A percentile compares a stretch with the other conserved stretches of the same genome.
These are phyloP conservation scores for Brassica cretica DNA, from an alignment of 345 rosid species.

Conservation along the genomic window DNA sequence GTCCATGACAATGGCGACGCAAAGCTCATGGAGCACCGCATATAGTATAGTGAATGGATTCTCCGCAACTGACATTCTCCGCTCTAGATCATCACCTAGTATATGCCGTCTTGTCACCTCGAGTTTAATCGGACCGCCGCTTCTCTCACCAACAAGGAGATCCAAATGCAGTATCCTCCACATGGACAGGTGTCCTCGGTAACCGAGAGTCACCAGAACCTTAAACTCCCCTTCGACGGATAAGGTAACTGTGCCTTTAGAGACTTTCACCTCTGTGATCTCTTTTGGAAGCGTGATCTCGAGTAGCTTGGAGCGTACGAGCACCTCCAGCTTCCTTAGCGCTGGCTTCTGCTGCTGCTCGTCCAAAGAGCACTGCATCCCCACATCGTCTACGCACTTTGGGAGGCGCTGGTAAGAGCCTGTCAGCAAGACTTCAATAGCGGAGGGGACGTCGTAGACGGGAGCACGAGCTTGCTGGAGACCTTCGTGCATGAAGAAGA, in stretches of 20 bases:
- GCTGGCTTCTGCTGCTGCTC: constrained; percentile 83
- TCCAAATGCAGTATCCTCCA: constrained; percentile 99
- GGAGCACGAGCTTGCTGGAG: constrained; percentile 98
- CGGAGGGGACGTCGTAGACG: constrained; percentile 94
- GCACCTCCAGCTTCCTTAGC: constrained; percentile 78
- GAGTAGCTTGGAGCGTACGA: constrained; percentile 87
- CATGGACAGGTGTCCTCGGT: constrained; percentile 85
- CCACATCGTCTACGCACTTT: constrained; percentile 89
- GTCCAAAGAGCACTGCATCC: constrained; percentile 69
- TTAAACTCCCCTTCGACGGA: constrained; percentile 86
- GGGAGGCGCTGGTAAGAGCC: constrained; percentile 91
- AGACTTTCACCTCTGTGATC: constrained; percentile 78
- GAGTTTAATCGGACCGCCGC: constrained; percentile 70
- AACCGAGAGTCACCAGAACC: constrained; percentile 96
- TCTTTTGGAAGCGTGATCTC: constrained; percentile 86
- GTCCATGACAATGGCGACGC: constrained; percentile 89
- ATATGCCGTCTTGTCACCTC: constrained; percentile 72
- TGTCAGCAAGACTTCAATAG: constrained; percentile 77
- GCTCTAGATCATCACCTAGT: constrained; percentile 96
- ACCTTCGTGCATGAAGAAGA: constrained; percentile 98
- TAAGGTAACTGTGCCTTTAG: constrained; percentile 78
- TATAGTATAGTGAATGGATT: constrained; percentile 77
- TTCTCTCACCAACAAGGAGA: constrained; percentile 94
- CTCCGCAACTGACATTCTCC: constrained; percentile 89
- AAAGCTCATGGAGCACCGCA: constrained; percentile 86